A percentile compares a stretch with the other conserved stretches of the same genome.
phyloP scores from a whole-genome alignment of 345 rosid genomes.

The Cochlearia excelsa region DNA sequence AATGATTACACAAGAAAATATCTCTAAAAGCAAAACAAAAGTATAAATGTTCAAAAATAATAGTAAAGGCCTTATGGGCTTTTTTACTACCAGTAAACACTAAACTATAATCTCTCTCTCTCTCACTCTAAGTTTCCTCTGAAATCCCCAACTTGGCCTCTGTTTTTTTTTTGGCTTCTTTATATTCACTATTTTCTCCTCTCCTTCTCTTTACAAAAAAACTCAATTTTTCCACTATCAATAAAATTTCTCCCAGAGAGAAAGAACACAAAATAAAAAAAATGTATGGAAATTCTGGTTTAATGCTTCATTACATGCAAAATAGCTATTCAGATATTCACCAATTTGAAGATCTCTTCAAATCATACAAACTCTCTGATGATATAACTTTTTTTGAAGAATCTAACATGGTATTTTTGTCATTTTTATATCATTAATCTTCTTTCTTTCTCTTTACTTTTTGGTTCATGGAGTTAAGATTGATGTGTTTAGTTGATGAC shows the following conservation, averaged over 20 bases:
- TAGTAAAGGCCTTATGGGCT: no score
- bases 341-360: slow-evolving; percentile 72
- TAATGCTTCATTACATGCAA: slow-evolving; percentile 69
- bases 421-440: slow-evolving; percentile 1
- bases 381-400: slow-evolving; percentile 5
- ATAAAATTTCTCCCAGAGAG: not conserved
- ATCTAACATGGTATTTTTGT: not conserved
- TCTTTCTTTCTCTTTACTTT: not conserved
- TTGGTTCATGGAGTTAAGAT: slow-evolving; percentile 2
- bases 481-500: no score
- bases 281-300: slow-evolving; percentile 74
- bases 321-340: slow-evolving; percentile 57
- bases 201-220: slow-evolving; percentile 9
- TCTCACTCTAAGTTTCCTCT: not conserved
- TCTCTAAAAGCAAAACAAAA: no score
- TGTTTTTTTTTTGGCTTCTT: not conserved
- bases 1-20: no score
- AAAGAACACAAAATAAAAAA: slow-evolving; percentile 30
- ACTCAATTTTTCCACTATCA: slow-evolving; percentile 4
- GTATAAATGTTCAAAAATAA: no score
- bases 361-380: slow-evolving; percentile 55
- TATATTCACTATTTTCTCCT: slow-evolving; percentile 15
- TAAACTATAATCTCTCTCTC: no score
- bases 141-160: slow-evolving; percentile 31
- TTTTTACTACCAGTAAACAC: no score